Evolutionary conservation across 2,329 filamentous ascomycete genomes (phyloP), one percentile per base, ranked within the genome.

Genomic region (Clonostachys chloroleuca): DNA sequence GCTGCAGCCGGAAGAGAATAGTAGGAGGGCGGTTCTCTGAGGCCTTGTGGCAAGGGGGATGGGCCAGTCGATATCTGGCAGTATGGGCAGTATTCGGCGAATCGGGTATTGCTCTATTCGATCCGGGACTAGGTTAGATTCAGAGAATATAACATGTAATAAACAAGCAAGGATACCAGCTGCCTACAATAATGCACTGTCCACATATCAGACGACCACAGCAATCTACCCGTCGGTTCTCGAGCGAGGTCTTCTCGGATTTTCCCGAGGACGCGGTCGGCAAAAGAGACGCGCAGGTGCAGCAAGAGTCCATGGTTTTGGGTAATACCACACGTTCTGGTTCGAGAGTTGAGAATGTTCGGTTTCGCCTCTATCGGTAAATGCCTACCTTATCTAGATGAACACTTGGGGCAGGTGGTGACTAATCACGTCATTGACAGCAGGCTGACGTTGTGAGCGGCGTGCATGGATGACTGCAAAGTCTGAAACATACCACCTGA

Each of bases 171-270:
- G 13, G n/a, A 44, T 40, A 14, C 49, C 12, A 43, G 39, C 34
- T 47, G 67, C 75, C 43, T 62, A 81, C 84, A 60, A 79, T 69
- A 56, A 89, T 78, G 65, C 88, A 92, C 51, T 72, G 72, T 14
- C 81, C 80, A 65, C 88, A 94, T 58, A 92, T 87, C 37, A 82
- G 71, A 46, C 88, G 78, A 41, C 70, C 72, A 63, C 88, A 92
- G 63, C 89, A 92, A 34, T 76, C 74, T 33, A 90, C 71, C 51
- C 75, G 70, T 45, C 86, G 78, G 58, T 85, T 78, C 43, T 75
- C 70, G 24, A 78, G 73, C 3, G 79, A 66, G 13, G 79, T 74
- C 42, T n/a, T n/a, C 17, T 39, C 36, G 14, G 17, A 13, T 60
- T 86, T 88, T 68, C 86, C 83, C 37, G 71, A 74, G 56, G 73